Base-by-base conservation (phyloP, 139 green algal species). In the Dunaliella primolecta region DNA sequence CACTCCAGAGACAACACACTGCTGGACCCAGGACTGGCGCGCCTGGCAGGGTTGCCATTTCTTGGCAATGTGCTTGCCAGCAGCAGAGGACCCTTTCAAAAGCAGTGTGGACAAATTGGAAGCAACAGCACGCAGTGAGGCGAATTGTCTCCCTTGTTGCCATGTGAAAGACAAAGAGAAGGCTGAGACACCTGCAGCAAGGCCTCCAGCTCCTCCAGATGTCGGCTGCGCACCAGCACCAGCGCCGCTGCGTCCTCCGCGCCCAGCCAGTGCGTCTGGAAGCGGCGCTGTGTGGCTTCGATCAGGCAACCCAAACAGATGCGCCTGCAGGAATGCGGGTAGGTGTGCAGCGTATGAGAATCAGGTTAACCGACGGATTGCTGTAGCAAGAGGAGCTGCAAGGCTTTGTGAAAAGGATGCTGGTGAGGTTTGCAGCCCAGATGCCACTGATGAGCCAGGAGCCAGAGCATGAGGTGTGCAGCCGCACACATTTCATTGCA, bases 291-390 rank as follows among this genome's bases (percentile, higher is more conserved):
- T 29, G n/a, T 33, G 7, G 75, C 75, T 30, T 80, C 75, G 1
- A 80, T 32, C 7, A 80, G 33, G 75, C 75, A 80, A n/a, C 75
- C 32, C 75, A 80, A 27, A n/a, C 75, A 80, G n/a, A 80, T 32
- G n/a, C 75, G 75, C 75, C 75, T 80, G 75, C 2, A 21, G 75
- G 2, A 36, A 36, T 32, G 27, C 56, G 56, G 56, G 56, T 20
- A 20, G 20, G 56, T 72, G 56, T 72, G 56, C 56, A 72, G 23
- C 56, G 20, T 20, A 29, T 72, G 20, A 20, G 56, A 20, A 20
- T 29, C 20, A 23, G 56, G 20, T 72, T 72, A 20, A 72, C 20
- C 23, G 56, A 72, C 20, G 23, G 23, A 20, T 72, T 72, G 20
- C 56, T 29, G 56, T 20, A 72, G 56, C 20, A 23, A 29, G 56